Conservation (phyloP, 352 stramenopile genomes). For the Phytophthora foliorum region DNA sequence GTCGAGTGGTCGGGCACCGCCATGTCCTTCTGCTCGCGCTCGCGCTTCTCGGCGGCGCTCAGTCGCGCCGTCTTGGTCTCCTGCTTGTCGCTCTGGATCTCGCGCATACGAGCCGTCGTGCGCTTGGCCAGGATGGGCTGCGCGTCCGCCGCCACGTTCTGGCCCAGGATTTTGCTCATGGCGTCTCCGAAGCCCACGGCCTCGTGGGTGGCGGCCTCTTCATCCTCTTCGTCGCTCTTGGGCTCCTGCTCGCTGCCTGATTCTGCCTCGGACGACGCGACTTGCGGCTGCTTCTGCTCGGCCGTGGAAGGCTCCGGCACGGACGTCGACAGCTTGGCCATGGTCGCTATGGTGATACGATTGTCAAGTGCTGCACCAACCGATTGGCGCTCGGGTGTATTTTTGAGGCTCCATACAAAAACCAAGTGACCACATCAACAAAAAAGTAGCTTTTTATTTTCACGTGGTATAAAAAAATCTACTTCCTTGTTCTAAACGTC, state of each 20-base stretch:
- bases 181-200: conserved; percentile 86
- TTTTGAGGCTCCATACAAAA: no score
- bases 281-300: conserved; percentile 11
- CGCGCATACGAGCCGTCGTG: conserved; percentile 84
- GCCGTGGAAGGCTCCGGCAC: neutral
- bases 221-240: conserved; percentile 27
- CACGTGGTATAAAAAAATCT: no score
- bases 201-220: conserved; percentile 51
- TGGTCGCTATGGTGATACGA: conserved; percentile 10
- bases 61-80: conserved; percentile 72
- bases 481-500: no score
- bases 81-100: conserved; percentile 83
- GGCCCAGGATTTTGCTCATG: conserved; percentile 88
- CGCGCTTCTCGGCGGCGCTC: conserved; percentile 78
- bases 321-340: conserved; percentile 21
- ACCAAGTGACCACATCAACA: no score
- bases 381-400: conserved; percentile 23
- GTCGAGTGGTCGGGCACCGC: conserved; percentile 69
- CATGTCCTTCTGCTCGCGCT: conserved; percentile 85
- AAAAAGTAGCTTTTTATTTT: no score
- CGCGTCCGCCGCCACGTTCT: conserved; percentile 74
- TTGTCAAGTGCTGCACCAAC: conserved; percentile 15
- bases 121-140: conserved; percentile 87
- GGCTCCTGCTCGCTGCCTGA: conserved; percentile 17
- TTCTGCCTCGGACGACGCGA: neutral